Evolutionary conservation across 805 yeast species (phyloP), one percentile per base, ranked within the genome.

Genomic region (Teunomyces gatunensis): DNA sequence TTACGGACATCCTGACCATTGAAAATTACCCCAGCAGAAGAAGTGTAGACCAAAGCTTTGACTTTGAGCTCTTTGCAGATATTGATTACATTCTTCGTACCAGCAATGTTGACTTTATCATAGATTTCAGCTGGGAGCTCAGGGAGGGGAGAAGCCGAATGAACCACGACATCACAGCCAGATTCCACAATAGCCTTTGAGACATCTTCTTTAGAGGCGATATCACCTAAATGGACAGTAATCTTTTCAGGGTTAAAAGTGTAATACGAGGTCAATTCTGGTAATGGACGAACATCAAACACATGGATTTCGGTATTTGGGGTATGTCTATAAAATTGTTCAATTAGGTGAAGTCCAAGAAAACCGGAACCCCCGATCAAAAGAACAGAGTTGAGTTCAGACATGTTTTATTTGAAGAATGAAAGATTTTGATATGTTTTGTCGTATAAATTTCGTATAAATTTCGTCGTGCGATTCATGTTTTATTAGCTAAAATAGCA

Each of bases 301-400:
- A 94, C 96, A 59, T 84, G 86, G 50, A 94, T 86, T 39, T 77
- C 65, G 7, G 96, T 91, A 39, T 80, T 71, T 18, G 94, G 87
- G 11, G 77, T 60, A 32, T 77, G 69, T 40, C 77, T 75, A 70
- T 80, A 79, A 66, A 91, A 92, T 65, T 89, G 94, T 58, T 91
- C 91, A 37, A 94, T 82, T 54, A 94, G 73, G 56, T 94, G 99
- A 40, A 89, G 80, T 2, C 99, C 99, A 17, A 94, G 77, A 56
- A 94, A 94, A 0, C 99, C 99, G 4, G 97, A 73, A 7, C 99
- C 99, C 43, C 99, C 99, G n/a, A 94, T 81, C 17, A 94, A 73
- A 27, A 94, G 79, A 2, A 94, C 96, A 1, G 86, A 78, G 29
- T 79, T 67, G 48, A 60, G 54, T 5, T 44, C 41, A 10, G 55